Conservation (phyloP, 805 yeast species). For the Starmerella davenportii region DNA sequence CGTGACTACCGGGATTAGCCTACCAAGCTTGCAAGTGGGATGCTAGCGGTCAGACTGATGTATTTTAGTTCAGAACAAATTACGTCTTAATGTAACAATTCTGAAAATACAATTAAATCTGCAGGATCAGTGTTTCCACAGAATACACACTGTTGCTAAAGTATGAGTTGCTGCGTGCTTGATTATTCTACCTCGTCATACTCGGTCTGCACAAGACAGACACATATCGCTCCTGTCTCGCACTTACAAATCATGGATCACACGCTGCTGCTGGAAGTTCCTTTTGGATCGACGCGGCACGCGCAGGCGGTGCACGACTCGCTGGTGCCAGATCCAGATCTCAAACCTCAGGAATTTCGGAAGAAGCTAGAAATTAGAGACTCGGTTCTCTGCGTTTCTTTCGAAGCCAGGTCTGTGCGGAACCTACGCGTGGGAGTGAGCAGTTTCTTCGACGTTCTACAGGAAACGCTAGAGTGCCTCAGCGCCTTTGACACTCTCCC, state of each 20-base stretch:
- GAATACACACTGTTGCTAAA: no score
- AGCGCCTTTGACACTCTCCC: slow-evolving; percentile 8
- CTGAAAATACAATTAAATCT: no score
- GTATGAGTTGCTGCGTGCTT: no score
- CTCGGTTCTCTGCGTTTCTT: slow-evolving; percentile 17
- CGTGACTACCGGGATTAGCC: not conserved
- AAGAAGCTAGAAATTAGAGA: slow-evolving; percentile 27
- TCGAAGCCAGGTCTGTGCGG: slow-evolving; percentile 33
- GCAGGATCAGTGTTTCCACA: no score
- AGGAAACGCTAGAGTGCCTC: slow-evolving; percentile 44
- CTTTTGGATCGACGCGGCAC: slow-evolving; percentile 41
- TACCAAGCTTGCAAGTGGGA: not conserved
- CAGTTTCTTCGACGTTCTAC: slow-evolving; percentile 56
- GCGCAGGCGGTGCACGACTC: slow-evolving; percentile 47
- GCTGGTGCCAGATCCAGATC: slow-evolving; percentile 62
- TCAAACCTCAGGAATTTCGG: slow-evolving; percentile 47
- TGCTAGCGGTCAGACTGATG: no score
- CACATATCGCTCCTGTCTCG: no score
- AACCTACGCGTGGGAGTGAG: slow-evolving; percentile 71
- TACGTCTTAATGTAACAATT: no score
- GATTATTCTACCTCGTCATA: no score
- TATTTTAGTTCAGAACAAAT: no score
- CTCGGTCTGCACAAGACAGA: no score
- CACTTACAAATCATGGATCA: no score
- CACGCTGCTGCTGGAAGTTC: slow-evolving; percentile 30